Evolutionary conservation across 371 early-diverging fungal species (phyloP), one percentile per base, ranked within the genome.

Genomic region (Neoconidiobolus thromboides): DNA sequence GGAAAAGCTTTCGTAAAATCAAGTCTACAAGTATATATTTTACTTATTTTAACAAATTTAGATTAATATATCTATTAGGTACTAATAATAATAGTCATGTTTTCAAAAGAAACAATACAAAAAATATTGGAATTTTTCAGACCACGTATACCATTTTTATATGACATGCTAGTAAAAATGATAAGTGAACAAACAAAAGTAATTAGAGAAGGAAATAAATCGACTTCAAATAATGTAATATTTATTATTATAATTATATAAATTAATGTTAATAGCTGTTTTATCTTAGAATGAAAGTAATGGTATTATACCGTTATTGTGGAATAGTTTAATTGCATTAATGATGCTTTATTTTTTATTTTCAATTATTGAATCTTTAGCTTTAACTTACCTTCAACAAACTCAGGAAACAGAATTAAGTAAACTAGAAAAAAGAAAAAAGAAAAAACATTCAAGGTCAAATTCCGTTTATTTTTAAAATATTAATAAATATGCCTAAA

Each of bases 1-100:
- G 94, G 94, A 26, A 93, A 93, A 71, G 88, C 93, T 0, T 65
- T 87, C 38, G 73, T 93, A 61, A 93, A 94, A 65, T 77, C 86
- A 7, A 73, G 82, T 10, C 75, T 93, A 10, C 91, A 93, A 75
- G 82, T 75, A 70, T 41, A 14, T 38, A 41, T 47, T 36, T 15
- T 6, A 56, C 41, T 39, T 47, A 36, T 43, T 39, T 43, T 9
- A 39, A 37, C 43, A 15, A 26, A 37, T 39, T 55, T 58, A 42
- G 2, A n/a, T 43, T 26, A 26, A 26, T 26, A 26, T 26, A 26
- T 26, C 26, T 26, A 26, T 39, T 10, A 15, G 36, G 36, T 48
- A 26, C 48, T 53, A 36, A 12, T 5, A 12, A 41, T 39, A 52
- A 43, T 78, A 9, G 69, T 80, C 49, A 72, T 79, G 60, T 86